Evolutionary conservation across 208 protist genomes (phyloP).

Genomic region (Acanthamoeba culbertsoni): DNA sequence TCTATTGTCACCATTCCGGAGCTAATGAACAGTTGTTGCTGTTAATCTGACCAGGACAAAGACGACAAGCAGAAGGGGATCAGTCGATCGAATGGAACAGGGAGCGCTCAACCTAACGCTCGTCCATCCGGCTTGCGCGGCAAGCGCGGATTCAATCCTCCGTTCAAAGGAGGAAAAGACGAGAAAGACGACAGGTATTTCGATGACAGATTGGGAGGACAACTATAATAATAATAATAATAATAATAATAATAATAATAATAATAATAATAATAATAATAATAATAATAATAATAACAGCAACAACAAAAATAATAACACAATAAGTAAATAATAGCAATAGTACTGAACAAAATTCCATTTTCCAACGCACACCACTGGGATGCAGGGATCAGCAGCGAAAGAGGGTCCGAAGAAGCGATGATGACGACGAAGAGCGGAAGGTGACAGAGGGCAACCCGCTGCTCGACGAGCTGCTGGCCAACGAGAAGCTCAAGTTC

Average conservation of each 20-base stretch:
- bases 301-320: too few relatives aligned
- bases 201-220: too few relatives aligned
- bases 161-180: neutral
- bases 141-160: slow-evolving; percentile 11
- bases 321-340: too few relatives aligned
- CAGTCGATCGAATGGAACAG: neutral
- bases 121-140: neutral
- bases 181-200: neutral
- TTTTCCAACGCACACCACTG: neutral
- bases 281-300: too few relatives aligned
- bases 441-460: neutral
- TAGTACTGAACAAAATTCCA: too few relatives aligned
- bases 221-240: too few relatives aligned
- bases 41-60: slow-evolving; percentile 4
- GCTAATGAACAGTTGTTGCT: too few relatives aligned
- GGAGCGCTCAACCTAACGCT: neutral
- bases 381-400: neutral
- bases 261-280: too few relatives aligned
- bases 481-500: slow-evolving; percentile 43
- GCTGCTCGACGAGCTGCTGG: neutral
- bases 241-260: too few relatives aligned
- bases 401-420: neutral
- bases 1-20: too few relatives aligned
- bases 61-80: slow-evolving; percentile 8
- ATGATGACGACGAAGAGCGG: neutral